phyloP scores from a whole-genome alignment of 768 basidiomycete genomes.

The Naganishia vaughanmartiniae region DNA sequence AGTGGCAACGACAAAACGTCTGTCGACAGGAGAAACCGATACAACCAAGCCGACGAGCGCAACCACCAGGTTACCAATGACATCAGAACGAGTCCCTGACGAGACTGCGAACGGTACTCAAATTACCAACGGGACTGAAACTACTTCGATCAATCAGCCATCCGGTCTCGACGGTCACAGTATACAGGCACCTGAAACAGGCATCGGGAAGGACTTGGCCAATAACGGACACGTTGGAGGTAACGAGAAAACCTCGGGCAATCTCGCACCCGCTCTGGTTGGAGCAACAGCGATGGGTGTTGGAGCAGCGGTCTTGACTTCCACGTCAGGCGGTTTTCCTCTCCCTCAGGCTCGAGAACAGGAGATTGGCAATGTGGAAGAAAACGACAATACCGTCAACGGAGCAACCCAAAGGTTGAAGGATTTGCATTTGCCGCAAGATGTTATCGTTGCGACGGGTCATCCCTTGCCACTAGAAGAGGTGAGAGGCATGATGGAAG shows the following conservation, averaged over 20 bases:
- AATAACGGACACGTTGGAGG: not conserved
- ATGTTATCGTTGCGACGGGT: not conserved
- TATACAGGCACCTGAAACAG: not conserved
- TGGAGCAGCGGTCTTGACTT: not conserved
- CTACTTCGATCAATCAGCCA: not conserved
- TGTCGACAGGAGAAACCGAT: not conserved
- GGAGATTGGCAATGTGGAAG: not conserved
- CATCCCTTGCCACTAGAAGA: slow-evolving; percentile 25
- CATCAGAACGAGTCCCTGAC: not conserved
- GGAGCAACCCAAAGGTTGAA: not conserved
- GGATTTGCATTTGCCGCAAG: not conserved
- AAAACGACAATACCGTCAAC: not conserved
- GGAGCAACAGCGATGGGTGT: not conserved
- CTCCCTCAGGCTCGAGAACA: not conserved
- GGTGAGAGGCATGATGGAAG: slow-evolving; percentile 1
- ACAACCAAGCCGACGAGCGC: not conserved
- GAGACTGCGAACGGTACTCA: too few relatives aligned
- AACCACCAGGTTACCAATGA: not conserved
- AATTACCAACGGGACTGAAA: not conserved
- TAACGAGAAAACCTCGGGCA: not conserved
- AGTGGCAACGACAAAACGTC: slow-evolving; percentile 14
- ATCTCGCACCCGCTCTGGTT: not conserved
- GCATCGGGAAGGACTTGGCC: not conserved
- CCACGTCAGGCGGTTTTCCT: not conserved
- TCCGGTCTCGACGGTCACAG: not conserved